phyloP scores from a whole-genome alignment of 2,329 filamentous ascomycete species.

The Ramularia endophylla region DNA sequence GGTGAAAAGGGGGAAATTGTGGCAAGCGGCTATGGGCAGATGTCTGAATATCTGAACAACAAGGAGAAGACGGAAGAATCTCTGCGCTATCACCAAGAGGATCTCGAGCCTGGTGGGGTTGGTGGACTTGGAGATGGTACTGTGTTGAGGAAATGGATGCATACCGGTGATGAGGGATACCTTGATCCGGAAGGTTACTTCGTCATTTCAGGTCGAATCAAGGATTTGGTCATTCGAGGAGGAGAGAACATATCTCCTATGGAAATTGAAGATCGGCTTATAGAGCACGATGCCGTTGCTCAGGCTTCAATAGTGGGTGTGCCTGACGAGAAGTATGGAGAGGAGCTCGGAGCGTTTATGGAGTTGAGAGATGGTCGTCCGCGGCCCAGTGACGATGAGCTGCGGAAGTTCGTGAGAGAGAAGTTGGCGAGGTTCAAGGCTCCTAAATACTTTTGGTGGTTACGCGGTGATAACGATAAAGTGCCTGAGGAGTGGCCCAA shows the following conservation, averaged over 20 bases:
- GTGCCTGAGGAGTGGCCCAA: slow-evolving; percentile 22
- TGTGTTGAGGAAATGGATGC: slow-evolving; percentile 51
- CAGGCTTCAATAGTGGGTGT: slow-evolving; percentile 24
- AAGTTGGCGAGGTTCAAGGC: slow-evolving; percentile 24
- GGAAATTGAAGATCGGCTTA: slow-evolving; percentile 25
- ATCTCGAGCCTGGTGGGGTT: slow-evolving; percentile 21
- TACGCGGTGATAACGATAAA: slow-evolving; percentile 14
- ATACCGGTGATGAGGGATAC: slow-evolving; percentile 55
- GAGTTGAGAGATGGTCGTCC: slow-evolving; percentile 21
- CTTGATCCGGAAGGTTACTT: slow-evolving; percentile 41
- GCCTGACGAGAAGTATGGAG: slow-evolving; percentile 25
- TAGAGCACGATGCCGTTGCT: slow-evolving; percentile 20
- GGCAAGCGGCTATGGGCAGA: slow-evolving; percentile 71
- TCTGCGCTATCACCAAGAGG: slow-evolving; percentile 36
- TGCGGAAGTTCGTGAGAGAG: slow-evolving; percentile 15
- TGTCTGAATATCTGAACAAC: slow-evolving; percentile 60
- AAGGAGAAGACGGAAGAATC: slow-evolving; percentile 68
- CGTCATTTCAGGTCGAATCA: slow-evolving; percentile 31
- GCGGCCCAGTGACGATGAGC: slow-evolving; percentile 17
- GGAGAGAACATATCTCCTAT: slow-evolving; percentile 58
- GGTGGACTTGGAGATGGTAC: slow-evolving; percentile 18
- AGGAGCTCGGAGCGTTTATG: slow-evolving; percentile 28
- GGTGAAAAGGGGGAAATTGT: slow-evolving; percentile 68
- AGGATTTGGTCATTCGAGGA: slow-evolving; percentile 33
- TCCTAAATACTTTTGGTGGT: slow-evolving; percentile 23